These are phyloP conservation scores for Backusella parvicylindrica DNA, from an alignment of 192 early-diverging fungal genomes.

Conservation along the genomic window DNA sequence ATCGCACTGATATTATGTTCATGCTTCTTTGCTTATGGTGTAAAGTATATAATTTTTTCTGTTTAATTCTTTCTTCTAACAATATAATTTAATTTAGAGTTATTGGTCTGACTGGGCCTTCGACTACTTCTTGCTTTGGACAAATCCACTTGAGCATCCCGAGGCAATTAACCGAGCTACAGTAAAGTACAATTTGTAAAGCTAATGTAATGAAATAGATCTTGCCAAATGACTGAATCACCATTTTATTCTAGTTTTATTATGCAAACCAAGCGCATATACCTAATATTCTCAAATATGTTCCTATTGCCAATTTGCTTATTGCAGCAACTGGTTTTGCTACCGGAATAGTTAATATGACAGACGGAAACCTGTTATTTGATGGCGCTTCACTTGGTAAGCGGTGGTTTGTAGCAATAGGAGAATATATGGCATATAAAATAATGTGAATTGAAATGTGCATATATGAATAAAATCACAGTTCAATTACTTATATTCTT, in stretches of 20 bases:
- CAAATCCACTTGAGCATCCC: conserved; percentile 12
- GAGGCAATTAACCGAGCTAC: conserved; percentile 20
- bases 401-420: not conserved
- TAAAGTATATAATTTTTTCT: not conserved
- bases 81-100: not conserved
- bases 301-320: conserved; percentile 15
- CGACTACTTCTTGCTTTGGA: conserved; percentile 28
- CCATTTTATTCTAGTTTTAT: conserved; percentile 10
- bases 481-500: not conserved
- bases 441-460: not conserved
- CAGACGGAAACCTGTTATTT: conserved; percentile 26
- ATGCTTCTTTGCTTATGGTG: conserved; percentile 27
- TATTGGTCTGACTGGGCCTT: conserved; percentile 31
- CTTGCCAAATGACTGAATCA: not conserved
- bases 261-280: conserved; percentile 21
- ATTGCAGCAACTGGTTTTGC: conserved; percentile 21
- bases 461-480: not conserved
- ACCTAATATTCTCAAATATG: conserved; percentile 21
- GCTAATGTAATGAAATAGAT: not conserved
- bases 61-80: not conserved
- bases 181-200: conserved; percentile 5
- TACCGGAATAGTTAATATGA: conserved; percentile 21
- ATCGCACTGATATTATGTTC: conserved; percentile 19
- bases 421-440: not conserved
- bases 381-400: conserved; percentile 28